These are phyloP conservation scores for Codiaeum variegatum DNA, from an alignment of 441 rosid species.

Conservation along the genomic window DNA sequence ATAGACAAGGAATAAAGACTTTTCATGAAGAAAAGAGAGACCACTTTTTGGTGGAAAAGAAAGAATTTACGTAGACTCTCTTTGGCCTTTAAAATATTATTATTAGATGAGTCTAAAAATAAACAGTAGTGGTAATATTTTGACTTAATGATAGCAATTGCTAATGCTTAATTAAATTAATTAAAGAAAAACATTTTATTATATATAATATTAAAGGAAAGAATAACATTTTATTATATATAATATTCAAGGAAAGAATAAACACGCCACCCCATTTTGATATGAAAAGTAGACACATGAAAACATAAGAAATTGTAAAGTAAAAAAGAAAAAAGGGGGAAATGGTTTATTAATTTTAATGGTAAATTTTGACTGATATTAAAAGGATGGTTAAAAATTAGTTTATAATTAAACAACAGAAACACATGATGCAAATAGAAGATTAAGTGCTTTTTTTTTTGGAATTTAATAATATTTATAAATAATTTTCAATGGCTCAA, in stretches of 20 bases:
- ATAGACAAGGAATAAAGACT: no score
- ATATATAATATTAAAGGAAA: not conserved
- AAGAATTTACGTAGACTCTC: no score
- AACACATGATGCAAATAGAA: not conserved
- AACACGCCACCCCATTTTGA: not conserved
- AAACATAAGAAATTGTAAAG: not conserved
- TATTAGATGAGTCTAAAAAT: not conserved
- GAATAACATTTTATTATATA: not conserved
- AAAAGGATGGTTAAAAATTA: not conserved
- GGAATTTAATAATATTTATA: not conserved
- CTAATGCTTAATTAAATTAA: constrained; percentile 3
- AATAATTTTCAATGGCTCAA: not conserved
- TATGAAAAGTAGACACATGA: not conserved
- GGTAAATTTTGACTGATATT: constrained; percentile 7
- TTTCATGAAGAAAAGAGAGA: no score
- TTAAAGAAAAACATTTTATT: not conserved
- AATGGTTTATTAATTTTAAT: not conserved
- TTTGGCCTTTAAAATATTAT: not conserved
- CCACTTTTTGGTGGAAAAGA: no score
- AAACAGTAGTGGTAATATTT: not conserved
- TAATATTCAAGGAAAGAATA: not conserved
- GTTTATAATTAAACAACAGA: not conserved
- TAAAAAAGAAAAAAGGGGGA: not conserved
- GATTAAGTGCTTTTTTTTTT: not conserved
- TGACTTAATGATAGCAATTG: constrained; percentile 11